Evolutionary conservation across 306 rosid species (phyloP).

Genomic region (Amphicarpaea edgeworthii): DNA sequence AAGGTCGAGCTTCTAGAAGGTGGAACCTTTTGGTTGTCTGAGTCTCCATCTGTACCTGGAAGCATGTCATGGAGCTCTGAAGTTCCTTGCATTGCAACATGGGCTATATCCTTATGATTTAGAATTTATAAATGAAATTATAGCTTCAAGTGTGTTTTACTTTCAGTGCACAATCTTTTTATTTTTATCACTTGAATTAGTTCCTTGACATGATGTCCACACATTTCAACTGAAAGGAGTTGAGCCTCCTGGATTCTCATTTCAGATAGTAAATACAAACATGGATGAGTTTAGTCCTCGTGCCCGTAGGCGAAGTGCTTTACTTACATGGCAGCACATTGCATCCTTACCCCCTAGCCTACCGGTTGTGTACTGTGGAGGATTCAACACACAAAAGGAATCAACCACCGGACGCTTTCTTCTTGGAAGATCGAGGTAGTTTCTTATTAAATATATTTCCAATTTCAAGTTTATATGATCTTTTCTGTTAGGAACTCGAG

Average conservation of each 20-base stretch:
- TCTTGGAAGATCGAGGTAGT: conserved; percentile 95
- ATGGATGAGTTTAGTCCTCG: conserved; percentile 92
- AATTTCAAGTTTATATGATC: conserved; percentile 18
- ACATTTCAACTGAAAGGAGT: conserved; percentile 98
- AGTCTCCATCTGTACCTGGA: conserved; percentile 97
- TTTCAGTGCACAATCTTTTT: conserved; percentile 32
- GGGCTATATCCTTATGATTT: conserved; percentile 93
- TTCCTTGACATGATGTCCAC: conserved; percentile 97
- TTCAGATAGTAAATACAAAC: conserved; percentile 92
- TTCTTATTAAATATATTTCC: conserved; percentile 2
- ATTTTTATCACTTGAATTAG: conserved; percentile 48
- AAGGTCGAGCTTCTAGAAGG: conserved; percentile 96
- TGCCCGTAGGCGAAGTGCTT: conserved; percentile 93
- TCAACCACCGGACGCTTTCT: conserved; percentile 98
- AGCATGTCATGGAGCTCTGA: conserved; percentile 96
- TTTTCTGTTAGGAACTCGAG: conserved; percentile 15
- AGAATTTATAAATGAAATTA: conserved; percentile 28
- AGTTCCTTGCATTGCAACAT: conserved; percentile 91
- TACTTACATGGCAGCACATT: conserved; percentile 99
- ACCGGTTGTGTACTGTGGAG: conserved; percentile 96
- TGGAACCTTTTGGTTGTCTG: conserved; percentile 99
- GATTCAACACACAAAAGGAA: conserved; percentile 96
- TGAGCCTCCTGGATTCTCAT: conserved; percentile 96
- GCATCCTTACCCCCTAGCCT: conserved; percentile 97
- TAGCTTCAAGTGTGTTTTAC: conserved; percentile 30